phyloP scores from a whole-genome alignment of 2,329 filamentous ascomycete species.

The Shiraia sp. region DNA sequence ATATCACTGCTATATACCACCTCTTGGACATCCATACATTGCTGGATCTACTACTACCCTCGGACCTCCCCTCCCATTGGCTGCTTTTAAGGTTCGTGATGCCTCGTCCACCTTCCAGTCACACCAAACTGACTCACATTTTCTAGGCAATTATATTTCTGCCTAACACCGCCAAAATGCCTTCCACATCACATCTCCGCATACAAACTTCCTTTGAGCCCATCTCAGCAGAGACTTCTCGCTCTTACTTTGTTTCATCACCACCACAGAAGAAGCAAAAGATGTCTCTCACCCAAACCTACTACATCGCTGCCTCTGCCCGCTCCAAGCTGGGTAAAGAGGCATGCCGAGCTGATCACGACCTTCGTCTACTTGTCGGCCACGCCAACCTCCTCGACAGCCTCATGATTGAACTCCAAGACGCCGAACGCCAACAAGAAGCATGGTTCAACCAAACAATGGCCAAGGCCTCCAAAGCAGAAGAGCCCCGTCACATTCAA shows the following conservation, averaged over 20 bases:
- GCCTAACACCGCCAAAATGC: slow-evolving; percentile 45
- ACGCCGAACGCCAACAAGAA: slow-evolving; percentile 94
- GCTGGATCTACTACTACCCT: slow-evolving; percentile 11
- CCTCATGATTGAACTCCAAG: slow-evolving; percentile 87
- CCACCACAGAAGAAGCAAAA: slow-evolving; percentile 67
- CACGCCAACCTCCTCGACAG: slow-evolving; percentile 98
- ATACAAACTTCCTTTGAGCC: slow-evolving; percentile 53
- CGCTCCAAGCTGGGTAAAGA: slow-evolving; percentile 93
- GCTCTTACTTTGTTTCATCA: slow-evolving; percentile 47
- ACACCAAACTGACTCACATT: slow-evolving; percentile 56
- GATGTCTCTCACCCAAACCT: slow-evolving; percentile 98
- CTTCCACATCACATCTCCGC: slow-evolving; percentile 53
- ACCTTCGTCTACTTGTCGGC: slow-evolving; percentile 92
- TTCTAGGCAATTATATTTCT: slow-evolving; percentile 35
- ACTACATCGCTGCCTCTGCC: slow-evolving; percentile 97
- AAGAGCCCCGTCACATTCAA: slow-evolving; percentile 74
- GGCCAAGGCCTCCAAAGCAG: slow-evolving; percentile 67
- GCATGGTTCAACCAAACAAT: slow-evolving; percentile 97
- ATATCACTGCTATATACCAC: slow-evolving; percentile 2
- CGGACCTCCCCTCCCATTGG: slow-evolving; percentile 28
- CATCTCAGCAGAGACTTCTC: slow-evolving; percentile 49
- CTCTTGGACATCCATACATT: slow-evolving; percentile 5
- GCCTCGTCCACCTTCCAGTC: slow-evolving; percentile 35
- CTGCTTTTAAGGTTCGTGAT: slow-evolving; percentile 36
- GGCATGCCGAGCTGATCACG: slow-evolving; percentile 87